These are phyloP conservation scores for Ceraceosorus guamensis DNA, from an alignment of 1,284 basidiomycete species.

Conservation along the genomic window DNA sequence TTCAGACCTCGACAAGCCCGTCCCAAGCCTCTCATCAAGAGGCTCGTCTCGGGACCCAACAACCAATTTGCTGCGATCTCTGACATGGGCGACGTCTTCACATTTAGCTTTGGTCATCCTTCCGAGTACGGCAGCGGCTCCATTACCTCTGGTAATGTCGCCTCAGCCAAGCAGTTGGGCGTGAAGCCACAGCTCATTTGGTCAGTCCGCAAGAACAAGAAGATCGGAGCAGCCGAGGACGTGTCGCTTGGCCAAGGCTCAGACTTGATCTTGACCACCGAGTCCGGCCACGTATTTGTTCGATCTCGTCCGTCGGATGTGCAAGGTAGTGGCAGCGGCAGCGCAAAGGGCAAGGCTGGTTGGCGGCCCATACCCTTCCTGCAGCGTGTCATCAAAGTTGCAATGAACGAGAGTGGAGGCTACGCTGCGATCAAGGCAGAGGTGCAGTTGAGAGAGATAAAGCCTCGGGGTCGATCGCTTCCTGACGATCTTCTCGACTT, in stretches of 20 bases:
- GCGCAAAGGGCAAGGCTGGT: slow-evolving; percentile 9
- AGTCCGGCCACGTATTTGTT: slow-evolving; percentile 87
- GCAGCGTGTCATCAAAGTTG: slow-evolving; percentile 76
- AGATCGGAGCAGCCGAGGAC: slow-evolving; percentile 72
- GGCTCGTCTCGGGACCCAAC: slow-evolving; percentile 68
- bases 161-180: slow-evolving; percentile 12
- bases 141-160: not conserved
- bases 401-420: slow-evolving; percentile 78
- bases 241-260: slow-evolving; percentile 83
- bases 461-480: slow-evolving; percentile 59
- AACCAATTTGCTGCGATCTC: slow-evolving; percentile 78
- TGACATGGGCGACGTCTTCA: slow-evolving; percentile 82
- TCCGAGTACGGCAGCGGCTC: slow-evolving; percentile 22
- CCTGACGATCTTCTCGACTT: slow-evolving; percentile 59
- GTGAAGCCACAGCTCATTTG: slow-evolving; percentile 75
- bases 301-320: slow-evolving; percentile 23
- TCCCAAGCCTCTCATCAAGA: slow-evolving; percentile 59
- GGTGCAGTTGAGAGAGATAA: slow-evolving; percentile 59
- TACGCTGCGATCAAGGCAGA: slow-evolving; percentile 80
- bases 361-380: slow-evolving; percentile 60
- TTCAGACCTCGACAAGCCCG: slow-evolving; percentile 40
- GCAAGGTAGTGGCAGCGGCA: slow-evolving; percentile 11
- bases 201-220: slow-evolving; percentile 76
- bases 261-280: slow-evolving; percentile 81
- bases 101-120: slow-evolving; percentile 57